Percentiles rank a stretch among this genome's conserved stretches.
Evolutionary conservation across 2,329 filamentous ascomycete genomes (phyloP).

Genomic region (Trichoderma aggressivum): DNA sequence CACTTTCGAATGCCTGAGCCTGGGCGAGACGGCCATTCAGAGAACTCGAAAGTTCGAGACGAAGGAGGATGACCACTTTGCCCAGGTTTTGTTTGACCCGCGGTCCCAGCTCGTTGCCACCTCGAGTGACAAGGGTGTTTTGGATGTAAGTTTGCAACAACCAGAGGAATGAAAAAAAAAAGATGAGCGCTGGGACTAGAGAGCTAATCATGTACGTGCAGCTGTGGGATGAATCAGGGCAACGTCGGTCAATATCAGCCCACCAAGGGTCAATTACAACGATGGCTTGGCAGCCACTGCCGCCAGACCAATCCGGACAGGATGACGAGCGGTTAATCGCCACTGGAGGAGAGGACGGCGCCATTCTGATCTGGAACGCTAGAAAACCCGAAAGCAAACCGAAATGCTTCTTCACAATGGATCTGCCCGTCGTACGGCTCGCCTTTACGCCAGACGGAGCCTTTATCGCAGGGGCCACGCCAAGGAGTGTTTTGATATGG

Average conservation of each 20-base stretch:
- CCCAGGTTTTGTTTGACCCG: conserved; percentile 55
- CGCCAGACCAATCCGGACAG: conserved; percentile 31
- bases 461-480: conserved; percentile 60
- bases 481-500: conserved; percentile 59
- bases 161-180: neutral
- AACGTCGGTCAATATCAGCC: conserved; percentile 54
- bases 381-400: conserved; percentile 52
- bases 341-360: conserved; percentile 60
- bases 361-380: conserved; percentile 61
- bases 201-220: conserved; percentile 25
- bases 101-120: conserved; percentile 54
- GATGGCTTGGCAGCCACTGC: conserved; percentile 58
- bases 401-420: conserved; percentile 60
- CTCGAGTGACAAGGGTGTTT: conserved; percentile 55
- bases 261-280: conserved; percentile 58
- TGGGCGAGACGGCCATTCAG: conserved; percentile 45
- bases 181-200: neutral
- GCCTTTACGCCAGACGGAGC: conserved; percentile 62
- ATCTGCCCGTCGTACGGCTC: conserved; percentile 54
- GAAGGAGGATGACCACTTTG: conserved; percentile 51
- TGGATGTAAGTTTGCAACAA: conserved; percentile 52
- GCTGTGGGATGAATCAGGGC: conserved; percentile 55
- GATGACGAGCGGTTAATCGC: conserved; percentile 57
- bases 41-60: conserved; percentile 50
- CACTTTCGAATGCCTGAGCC: conserved; percentile 47